Evolutionary conservation across 108 stramenopile genomes (phyloP), one percentile per base, ranked within the genome.

Genomic region (Ochromonas danica): DNA sequence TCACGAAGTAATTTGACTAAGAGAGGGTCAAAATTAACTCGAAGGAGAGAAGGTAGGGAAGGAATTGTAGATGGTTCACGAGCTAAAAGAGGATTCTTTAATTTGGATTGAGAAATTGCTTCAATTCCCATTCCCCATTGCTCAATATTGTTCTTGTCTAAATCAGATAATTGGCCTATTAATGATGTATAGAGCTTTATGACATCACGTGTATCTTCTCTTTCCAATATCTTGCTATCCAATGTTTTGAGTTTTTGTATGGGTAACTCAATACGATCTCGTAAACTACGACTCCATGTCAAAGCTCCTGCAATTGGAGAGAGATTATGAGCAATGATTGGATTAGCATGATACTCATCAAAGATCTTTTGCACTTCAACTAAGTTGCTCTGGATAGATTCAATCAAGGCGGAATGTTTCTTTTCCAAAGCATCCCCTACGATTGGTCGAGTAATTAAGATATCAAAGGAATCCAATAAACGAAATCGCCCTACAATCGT

Each of bases 231-330:
- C 43, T 70, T 71, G 0, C 10, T 62, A 61, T 84, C 83, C 2
- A 86, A 80, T 28, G 42, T 35, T 40, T 65, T 61, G 39, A 86
- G 62, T 67, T 86, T 86, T 27, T 67, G 45, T 81, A 87, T 82
- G 38, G 86, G 86, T n/a, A 82, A 31, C 1, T 65, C 28, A 1
- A 84, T 67, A 36, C 86, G 80, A 36, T 82, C 78, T 38, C 81
- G 40, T 70, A 87, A 71, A 30, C 86, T 83, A 0, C 81, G 79
- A 45, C 77, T 81, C 86, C 86, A 87, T 25, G 83, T 78, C 1
- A 87, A 78, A 36, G 86, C 83, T 1, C 86, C 86, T 17, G 83
- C 83, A 61, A 81, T 84, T 28, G 86, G 86, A 39, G 86, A 83
- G 36, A 84, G 57, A 79, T 87, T 87, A 42, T 14, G 36, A 0